These are phyloP conservation scores for Saccharomyces hybrid DNA, from an alignment of 1,139 yeast genomes.

Conservation along the genomic window DNA sequence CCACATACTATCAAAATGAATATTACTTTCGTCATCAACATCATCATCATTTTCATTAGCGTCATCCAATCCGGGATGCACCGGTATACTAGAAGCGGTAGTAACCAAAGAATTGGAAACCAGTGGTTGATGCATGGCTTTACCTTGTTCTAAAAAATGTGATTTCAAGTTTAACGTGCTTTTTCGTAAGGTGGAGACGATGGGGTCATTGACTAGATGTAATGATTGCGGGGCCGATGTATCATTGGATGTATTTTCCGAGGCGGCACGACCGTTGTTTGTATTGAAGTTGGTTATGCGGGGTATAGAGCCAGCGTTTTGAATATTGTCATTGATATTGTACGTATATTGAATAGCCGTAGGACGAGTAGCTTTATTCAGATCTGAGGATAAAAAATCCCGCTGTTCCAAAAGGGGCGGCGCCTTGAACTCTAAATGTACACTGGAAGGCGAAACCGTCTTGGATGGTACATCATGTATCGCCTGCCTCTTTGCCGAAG, in stretches of 20 bases:
- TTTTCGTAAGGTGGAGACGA: background rate
- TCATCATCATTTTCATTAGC: background rate
- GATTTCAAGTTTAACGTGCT: background rate
- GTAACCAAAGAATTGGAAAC: background rate
- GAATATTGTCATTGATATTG: background rate
- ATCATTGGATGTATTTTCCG: background rate
- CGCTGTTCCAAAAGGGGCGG: background rate
- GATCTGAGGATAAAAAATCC: background rate
- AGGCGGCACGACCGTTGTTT: background rate
- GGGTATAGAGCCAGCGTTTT: background rate
- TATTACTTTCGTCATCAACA: conserved; percentile 1
- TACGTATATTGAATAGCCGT: background rate
- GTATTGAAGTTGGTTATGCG: background rate
- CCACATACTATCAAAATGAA: conserved; percentile 24
- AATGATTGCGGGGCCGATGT: background rate
- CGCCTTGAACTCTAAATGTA: background rate
- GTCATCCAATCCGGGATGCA: background rate
- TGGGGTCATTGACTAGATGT: background rate
- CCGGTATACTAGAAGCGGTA: background rate
- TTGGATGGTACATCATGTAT: background rate
- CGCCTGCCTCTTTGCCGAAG: background rate
- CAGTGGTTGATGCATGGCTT: background rate
- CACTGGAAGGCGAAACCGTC: background rate
- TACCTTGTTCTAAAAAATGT: background rate
- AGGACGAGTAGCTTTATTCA: background rate